Evolutionary conservation across 192 early-diverging fungal genomes (phyloP).

Genomic region (Coemansia nantahalensis): DNA sequence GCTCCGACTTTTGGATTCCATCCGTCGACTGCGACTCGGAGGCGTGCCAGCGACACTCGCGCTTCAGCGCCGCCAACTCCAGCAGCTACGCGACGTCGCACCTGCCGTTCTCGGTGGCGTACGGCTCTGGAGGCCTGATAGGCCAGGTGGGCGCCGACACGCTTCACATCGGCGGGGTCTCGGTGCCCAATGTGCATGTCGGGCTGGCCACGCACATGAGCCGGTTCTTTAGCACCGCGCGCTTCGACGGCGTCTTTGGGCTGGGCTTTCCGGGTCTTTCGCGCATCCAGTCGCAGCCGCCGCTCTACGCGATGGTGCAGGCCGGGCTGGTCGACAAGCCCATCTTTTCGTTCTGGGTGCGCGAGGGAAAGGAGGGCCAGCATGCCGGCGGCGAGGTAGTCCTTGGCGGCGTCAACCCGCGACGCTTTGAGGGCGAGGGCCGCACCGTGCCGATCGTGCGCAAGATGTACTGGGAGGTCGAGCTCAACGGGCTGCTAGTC

Average conservation of each 20-base stretch:
- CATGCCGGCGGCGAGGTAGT: constrained; percentile 49
- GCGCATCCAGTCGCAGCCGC: constrained; percentile 44
- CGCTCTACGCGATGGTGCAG: constrained; percentile 36
- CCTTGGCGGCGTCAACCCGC: constrained; percentile 36
- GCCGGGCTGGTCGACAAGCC: constrained; percentile 38
- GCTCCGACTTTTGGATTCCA: constrained; percentile 61
- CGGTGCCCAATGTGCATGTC: constrained; percentile 43
- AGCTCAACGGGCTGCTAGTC: constrained; percentile 44
- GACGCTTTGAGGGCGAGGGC: constrained; percentile 39
- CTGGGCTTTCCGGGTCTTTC: constrained; percentile 54
- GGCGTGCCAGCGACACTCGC: constrained; percentile 42
- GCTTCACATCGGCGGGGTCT: constrained; percentile 44
- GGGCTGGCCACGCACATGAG: constrained; percentile 53
- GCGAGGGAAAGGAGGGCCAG: constrained; percentile 36
- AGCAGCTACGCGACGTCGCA: constrained; percentile 41
- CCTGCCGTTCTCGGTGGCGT: constrained; percentile 48
- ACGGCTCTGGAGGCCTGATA: constrained; percentile 55
- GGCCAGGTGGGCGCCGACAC: constrained; percentile 56
- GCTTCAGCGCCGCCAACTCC: constrained; percentile 50
- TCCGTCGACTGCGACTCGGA: constrained; percentile 52
- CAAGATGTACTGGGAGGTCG: constrained; percentile 57
- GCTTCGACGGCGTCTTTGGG: constrained; percentile 61
- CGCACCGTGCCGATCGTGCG: constrained; percentile 53
- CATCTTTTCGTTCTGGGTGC: constrained; percentile 46
- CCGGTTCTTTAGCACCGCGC: constrained; percentile 46